phyloP scores from a whole-genome alignment of 176 grass and related monocot genomes.

The Eragrostis curvula region DNA sequence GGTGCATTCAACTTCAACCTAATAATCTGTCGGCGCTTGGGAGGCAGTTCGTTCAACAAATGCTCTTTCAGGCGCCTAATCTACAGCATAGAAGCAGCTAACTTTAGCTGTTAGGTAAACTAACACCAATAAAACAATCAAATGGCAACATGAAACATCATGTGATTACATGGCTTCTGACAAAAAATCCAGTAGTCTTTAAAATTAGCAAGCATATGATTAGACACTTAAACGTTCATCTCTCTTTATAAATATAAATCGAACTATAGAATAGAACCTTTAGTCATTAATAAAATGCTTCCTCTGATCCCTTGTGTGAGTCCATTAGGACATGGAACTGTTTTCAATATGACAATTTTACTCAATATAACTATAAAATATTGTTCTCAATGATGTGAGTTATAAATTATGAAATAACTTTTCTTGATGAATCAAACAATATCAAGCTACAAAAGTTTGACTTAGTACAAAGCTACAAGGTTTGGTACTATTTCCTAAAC shows the following conservation, averaged over 20 bases:
- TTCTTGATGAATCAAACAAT: not conserved
- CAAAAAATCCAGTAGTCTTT: not conserved
- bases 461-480: not conserved
- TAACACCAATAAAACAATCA: constrained; percentile 25
- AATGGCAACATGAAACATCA: constrained; percentile 25
- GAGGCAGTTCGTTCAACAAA: constrained; percentile 82
- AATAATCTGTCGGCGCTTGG: constrained; percentile 91
- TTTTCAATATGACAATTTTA: too few relatives aligned
- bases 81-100: constrained; percentile 45
- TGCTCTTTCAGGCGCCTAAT: constrained; percentile 95
- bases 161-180: constrained; percentile 26
- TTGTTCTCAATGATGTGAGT: not conserved
- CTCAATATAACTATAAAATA: too few relatives aligned
- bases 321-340: not conserved
- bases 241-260: constrained; percentile 2
- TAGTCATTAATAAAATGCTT: not conserved
- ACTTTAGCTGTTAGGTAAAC: constrained; percentile 24
- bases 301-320: not conserved
- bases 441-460: not conserved
- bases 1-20: constrained; percentile 69
- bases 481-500: not conserved
- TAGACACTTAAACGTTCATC: not conserved
- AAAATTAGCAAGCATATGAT: constrained; percentile 23
- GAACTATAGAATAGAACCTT: not conserved
- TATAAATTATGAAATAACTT: not conserved